phyloP scores from a whole-genome alignment of 352 stramenopile species.

The Phytophthora kernoviae region DNA sequence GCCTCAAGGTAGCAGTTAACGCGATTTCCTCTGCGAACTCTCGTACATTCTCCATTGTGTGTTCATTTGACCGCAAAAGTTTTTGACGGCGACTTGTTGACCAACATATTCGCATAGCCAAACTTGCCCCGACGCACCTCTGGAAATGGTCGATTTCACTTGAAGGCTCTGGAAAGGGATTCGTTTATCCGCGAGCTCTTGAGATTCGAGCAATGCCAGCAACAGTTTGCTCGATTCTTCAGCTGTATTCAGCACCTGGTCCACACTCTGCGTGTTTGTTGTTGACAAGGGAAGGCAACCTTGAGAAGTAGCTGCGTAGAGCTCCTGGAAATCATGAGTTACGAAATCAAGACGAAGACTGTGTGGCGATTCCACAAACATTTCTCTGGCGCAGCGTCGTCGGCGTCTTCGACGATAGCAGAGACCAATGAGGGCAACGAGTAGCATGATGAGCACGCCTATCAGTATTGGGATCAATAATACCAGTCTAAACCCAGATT shows the following conservation, averaged over 20 bases:
- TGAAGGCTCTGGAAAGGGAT: slow-evolving; percentile 31
- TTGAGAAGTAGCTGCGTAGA: slow-evolving; percentile 1
- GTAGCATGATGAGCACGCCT: slow-evolving; percentile 2
- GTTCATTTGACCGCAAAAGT: slow-evolving; percentile 31
- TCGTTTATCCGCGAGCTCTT: slow-evolving; percentile 9
- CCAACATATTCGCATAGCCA: slow-evolving; percentile 26
- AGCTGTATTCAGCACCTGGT: slow-evolving; percentile 4
- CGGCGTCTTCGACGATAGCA: slow-evolving; percentile 14
- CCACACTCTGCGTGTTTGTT: slow-evolving; percentile 2
- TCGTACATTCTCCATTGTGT: slow-evolving; percentile 19
- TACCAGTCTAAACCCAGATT: neutral
- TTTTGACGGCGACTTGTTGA: slow-evolving; percentile 46
- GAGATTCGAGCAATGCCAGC: neutral
- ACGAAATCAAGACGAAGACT: slow-evolving; percentile 2
- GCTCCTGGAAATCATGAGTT: neutral
- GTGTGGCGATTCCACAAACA: slow-evolving; percentile 9
- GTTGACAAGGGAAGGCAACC: slow-evolving; percentile 14
- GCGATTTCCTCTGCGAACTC: slow-evolving; percentile 42
- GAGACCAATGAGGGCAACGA: slow-evolving; percentile 11
- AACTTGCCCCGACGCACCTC: slow-evolving; percentile 40
- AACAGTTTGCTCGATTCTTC: slow-evolving; percentile 2
- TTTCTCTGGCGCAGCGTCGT: neutral
- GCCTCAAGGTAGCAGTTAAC: slow-evolving; percentile 32
- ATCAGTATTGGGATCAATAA: slow-evolving; percentile 11
- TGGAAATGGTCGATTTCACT: slow-evolving; percentile 22